These are phyloP conservation scores for Galerina sulciceps DNA, from an alignment of 768 basidiomycete species.

Conservation along the genomic window DNA sequence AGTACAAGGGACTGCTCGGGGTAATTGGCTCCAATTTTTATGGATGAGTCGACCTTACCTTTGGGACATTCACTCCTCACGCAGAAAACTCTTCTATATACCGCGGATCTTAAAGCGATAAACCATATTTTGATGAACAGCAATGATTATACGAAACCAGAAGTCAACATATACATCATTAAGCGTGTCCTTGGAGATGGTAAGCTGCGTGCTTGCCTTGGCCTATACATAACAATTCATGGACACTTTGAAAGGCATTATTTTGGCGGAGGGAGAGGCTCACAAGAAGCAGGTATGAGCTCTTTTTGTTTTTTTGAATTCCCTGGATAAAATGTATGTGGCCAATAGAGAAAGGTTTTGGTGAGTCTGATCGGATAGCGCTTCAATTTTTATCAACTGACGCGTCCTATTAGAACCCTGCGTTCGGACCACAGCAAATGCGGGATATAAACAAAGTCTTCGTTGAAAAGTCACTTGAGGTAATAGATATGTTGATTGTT, in stretches of 20 bases:
- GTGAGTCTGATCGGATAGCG: constrained; percentile 18
- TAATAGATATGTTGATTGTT: constrained; percentile 17
- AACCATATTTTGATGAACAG: constrained; percentile 62
- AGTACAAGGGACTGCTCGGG: constrained; percentile 43
- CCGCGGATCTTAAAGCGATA: constrained; percentile 63
- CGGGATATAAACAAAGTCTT: constrained; percentile 58
- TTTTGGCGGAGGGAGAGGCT: constrained; percentile 48
- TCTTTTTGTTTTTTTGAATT: neutral
- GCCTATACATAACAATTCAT: neutral
- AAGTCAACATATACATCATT: constrained; percentile 37
- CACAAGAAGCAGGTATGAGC: constrained; percentile 45
- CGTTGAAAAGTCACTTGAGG: constrained; percentile 53
- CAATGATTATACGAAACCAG: constrained; percentile 58
- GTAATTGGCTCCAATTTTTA: constrained; percentile 24
- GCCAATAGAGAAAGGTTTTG: constrained; percentile 42
- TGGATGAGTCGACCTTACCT: neutral
- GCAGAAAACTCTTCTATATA: constrained; percentile 47
- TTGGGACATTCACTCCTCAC: neutral
- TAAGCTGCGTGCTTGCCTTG: constrained; percentile 9
- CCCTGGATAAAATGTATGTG: neutral
- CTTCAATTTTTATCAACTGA: no score
- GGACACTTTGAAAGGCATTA: constrained; percentile 40
- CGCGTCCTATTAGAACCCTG: constrained; percentile 51
- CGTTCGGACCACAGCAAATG: constrained; percentile 63
- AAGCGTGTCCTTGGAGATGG: constrained; percentile 47